phyloP scores from a whole-genome alignment of 345 rosid genomes.

The Conringia planisiliqua region DNA sequence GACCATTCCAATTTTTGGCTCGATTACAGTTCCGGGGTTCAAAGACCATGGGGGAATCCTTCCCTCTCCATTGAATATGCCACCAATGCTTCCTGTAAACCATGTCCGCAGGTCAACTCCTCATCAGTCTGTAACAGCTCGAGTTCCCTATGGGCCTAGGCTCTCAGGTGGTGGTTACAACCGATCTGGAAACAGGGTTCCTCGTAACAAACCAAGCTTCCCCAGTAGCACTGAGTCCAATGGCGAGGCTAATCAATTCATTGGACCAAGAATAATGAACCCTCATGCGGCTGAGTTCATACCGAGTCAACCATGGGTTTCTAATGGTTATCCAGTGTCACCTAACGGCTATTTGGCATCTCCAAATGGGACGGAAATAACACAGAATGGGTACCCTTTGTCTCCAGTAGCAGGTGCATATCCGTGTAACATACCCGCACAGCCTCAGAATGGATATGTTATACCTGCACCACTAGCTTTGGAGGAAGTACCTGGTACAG shows the following conservation, averaged over 20 bases:
- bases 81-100: constrained; percentile 73
- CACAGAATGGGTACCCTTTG: constrained; percentile 45
- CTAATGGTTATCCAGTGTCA: constrained; percentile 68
- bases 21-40: constrained; percentile 66
- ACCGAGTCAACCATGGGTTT: constrained; percentile 87
- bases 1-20: constrained; percentile 69
- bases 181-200: constrained; percentile 69
- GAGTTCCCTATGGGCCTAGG: constrained; percentile 98
- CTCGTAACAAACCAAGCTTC: constrained; percentile 62
- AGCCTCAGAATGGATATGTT: constrained; percentile 51
- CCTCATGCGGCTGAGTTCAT: constrained; percentile 97
- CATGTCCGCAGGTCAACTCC: constrained; percentile 71
- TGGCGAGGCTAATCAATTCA: constrained; percentile 54
- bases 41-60: constrained; percentile 86
- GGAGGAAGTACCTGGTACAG: constrained; percentile 38
- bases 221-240: constrained; percentile 45
- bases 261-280: constrained; percentile 81
- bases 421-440: constrained; percentile 38
- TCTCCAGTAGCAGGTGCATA: constrained; percentile 55
- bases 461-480: constrained; percentile 32
- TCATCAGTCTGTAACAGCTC: constrained; percentile 89
- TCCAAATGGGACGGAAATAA: constrained; percentile 47
- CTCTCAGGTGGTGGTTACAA: constrained; percentile 85
- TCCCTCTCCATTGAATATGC: constrained; percentile 84
- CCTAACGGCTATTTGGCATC: constrained; percentile 60